These are phyloP conservation scores for Mycena kentingensis DNA, from an alignment of 768 basidiomycete species.

Conservation along the genomic window DNA sequence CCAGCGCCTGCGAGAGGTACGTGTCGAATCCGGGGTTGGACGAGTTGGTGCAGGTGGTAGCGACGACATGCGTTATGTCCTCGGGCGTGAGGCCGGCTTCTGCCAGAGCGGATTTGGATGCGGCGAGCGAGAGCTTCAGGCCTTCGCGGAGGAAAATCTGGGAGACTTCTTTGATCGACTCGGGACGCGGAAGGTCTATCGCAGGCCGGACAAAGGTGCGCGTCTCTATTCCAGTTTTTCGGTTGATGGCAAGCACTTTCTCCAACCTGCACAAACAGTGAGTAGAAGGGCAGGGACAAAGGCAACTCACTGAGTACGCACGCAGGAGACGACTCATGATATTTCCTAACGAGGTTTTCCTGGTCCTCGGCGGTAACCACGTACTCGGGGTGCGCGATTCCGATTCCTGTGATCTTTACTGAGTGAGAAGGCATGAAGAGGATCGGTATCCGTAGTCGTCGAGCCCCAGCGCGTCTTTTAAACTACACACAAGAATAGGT, in stretches of 20 bases:
- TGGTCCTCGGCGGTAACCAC: background rate
- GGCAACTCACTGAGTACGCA: background rate
- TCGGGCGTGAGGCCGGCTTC: constrained; percentile 7
- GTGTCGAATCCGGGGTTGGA: constrained; percentile 15
- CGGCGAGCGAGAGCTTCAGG: constrained; percentile 6
- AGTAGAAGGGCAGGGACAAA: background rate
- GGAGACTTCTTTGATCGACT: constrained; percentile 10
- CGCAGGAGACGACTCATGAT: constrained; percentile 8
- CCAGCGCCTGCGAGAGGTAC: constrained; percentile 8
- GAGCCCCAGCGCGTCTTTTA: too few species aligned
- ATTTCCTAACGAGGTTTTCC: constrained; percentile 7
- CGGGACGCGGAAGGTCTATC: background rate
- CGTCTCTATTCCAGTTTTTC: constrained; percentile 9
- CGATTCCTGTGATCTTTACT: constrained; percentile 16
- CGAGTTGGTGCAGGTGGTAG: constrained; percentile 15
- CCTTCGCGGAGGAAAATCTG: constrained; percentile 12
- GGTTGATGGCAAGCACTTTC: constrained; percentile 16
- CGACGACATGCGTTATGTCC: constrained; percentile 10
- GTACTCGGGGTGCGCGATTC: constrained; percentile 9
- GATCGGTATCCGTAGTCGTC: too few species aligned
- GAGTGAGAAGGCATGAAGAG: too few species aligned
- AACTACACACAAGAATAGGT: too few species aligned
- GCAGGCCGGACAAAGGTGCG: constrained; percentile 5
- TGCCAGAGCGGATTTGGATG: constrained; percentile 1
- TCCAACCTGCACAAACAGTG: background rate